Percentiles rank a stretch among this genome's conserved stretches.
phyloP scores from a whole-genome alignment of 192 early-diverging fungal genomes.

The Coemansia sp. region DNA sequence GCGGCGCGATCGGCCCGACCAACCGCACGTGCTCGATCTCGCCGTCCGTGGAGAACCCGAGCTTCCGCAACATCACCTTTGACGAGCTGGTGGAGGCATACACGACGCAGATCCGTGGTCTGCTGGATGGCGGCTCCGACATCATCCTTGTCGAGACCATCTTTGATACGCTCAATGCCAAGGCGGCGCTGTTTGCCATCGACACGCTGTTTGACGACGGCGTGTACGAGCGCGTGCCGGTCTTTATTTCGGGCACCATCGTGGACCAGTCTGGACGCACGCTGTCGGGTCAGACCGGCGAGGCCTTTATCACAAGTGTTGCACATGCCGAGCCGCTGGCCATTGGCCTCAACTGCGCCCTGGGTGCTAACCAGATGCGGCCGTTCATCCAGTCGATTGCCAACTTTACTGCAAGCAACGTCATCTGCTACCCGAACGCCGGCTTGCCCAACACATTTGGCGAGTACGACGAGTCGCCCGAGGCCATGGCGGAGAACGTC shows the following conservation, averaged over 20 bases:
- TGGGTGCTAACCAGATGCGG: conserved; percentile 91
- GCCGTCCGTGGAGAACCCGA: conserved; percentile 94
- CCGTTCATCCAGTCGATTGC: conserved; percentile 92
- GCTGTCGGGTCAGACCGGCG: conserved; percentile 94
- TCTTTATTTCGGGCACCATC: conserved; percentile 89
- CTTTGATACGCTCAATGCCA: conserved; percentile 97
- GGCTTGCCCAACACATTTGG: conserved; percentile 97
- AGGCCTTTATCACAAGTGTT: conserved; percentile 88
- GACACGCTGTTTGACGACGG: conserved; percentile 79
- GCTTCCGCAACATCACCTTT: conserved; percentile 91
- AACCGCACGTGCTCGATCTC: conserved; percentile 96
- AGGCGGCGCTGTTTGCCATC: conserved; percentile 92
- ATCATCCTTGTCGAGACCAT: conserved; percentile 94
- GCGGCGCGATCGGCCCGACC: conserved; percentile 84
- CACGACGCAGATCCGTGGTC: conserved; percentile 81
- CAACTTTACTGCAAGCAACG: conserved; percentile 71
- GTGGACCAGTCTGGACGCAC: conserved; percentile 96
- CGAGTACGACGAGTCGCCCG: conserved; percentile 90
- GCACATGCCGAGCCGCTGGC: conserved; percentile 77
- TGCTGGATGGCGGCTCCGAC: conserved; percentile 92
- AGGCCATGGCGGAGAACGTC: conserved; percentile 80
- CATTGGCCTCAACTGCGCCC: conserved; percentile 86
- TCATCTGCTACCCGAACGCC: conserved; percentile 96
- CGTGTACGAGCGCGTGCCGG: conserved; percentile 64
- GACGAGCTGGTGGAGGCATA: conserved; percentile 93